Conservation (phyloP, 2,329 filamentous ascomycete genomes). For the Xylariaceae sp. region DNA sequence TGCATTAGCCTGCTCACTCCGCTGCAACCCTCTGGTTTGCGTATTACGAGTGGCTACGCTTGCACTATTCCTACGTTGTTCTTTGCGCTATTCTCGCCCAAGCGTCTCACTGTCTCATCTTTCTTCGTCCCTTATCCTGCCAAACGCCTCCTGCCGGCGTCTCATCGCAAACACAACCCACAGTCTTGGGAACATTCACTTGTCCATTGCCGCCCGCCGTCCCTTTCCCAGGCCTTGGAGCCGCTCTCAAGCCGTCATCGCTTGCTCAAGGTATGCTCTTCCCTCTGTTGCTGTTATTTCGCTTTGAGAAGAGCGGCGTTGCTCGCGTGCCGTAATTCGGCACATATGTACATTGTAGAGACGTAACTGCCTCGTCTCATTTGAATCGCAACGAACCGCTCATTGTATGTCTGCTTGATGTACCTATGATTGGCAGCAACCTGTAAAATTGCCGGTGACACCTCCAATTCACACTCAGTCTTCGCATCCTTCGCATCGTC, state of each 20-base stretch:
- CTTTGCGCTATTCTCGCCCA: neutral
- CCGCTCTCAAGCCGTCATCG: conserved; percentile 6
- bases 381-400: no score
- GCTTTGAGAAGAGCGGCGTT: no score
- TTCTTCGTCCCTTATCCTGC: conserved; percentile 3
- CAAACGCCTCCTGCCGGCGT: conserved; percentile 16
- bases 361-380: no score
- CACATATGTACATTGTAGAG: no score
- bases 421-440: no score
- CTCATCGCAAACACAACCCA: conserved; percentile 21
- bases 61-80: conserved; percentile 3
- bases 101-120: neutral
- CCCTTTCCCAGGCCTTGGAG: conserved; percentile 1
- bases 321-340: no score
- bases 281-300: no score
- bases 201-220: conserved; percentile 19
- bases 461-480: no score
- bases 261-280: neutral
- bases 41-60: neutral
- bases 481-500: neutral
- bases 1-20: conserved; percentile 31
- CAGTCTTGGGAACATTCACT: conserved; percentile 26
- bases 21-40: conserved; percentile 9
- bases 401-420: no score
- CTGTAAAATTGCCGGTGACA: no score